phyloP scores from a whole-genome alignment of 106 monocot species.

The Dioscorea alata region DNA sequence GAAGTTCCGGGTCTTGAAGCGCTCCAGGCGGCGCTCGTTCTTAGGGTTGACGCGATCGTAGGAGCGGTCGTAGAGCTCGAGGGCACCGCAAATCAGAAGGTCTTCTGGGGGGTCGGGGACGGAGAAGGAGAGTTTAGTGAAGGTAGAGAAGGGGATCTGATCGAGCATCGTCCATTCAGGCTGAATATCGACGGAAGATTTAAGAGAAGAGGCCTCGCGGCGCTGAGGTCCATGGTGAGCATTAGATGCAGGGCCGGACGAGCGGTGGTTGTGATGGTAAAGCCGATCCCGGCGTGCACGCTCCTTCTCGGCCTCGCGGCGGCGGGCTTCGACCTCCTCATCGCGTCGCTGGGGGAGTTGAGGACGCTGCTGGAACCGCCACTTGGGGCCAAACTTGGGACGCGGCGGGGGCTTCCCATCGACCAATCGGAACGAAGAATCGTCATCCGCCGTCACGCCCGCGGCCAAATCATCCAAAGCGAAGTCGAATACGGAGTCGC shows the following conservation, averaged over 20 bases:
- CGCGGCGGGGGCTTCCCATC: constrained; percentile 91
- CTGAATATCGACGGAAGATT: constrained; percentile 89
- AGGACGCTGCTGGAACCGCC: constrained; percentile 83
- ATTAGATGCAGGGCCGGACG: not conserved
- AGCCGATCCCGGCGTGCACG: constrained; percentile 69
- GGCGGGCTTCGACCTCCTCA: constrained; percentile 84
- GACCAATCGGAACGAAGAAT: constrained; percentile 88
- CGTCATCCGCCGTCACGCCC: constrained; percentile 33
- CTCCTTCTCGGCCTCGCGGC: constrained; percentile 87
- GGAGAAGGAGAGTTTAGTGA: constrained; percentile 84
- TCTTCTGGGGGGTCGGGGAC: constrained; percentile 89
- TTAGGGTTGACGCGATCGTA: constrained; percentile 84
- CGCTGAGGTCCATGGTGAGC: constrained; percentile 12
- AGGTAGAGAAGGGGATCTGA: constrained; percentile 89
- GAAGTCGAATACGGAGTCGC: constrained; percentile 59
- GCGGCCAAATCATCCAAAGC: constrained; percentile 40
- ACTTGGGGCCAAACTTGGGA: constrained; percentile 82
- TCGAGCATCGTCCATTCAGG: constrained; percentile 96
- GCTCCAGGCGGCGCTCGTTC: constrained; percentile 76
- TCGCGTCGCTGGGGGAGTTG: constrained; percentile 93
- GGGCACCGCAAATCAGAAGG: constrained; percentile 70
- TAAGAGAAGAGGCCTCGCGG: constrained; percentile 43
- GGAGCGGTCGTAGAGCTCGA: constrained; percentile 76
- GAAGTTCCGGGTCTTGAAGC: constrained; percentile 87
- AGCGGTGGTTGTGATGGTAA: constrained; percentile 31